Conservation (phyloP, 306 rosid species). For the Mimosa pudica region DNA sequence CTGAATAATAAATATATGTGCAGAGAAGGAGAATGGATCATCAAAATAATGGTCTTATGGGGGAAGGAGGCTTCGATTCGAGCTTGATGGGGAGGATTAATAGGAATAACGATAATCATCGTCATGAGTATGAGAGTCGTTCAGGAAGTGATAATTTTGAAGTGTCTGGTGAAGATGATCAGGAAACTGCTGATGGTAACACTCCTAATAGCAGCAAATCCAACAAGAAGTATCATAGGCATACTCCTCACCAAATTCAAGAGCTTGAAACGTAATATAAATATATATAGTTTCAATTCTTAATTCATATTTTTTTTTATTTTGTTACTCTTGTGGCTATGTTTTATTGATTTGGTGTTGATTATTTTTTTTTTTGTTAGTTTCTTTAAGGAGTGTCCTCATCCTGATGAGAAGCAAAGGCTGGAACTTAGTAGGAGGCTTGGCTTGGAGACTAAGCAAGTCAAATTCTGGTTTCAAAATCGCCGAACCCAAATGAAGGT, state of each 20-base stretch:
- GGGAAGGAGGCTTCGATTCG: conserved; percentile 65
- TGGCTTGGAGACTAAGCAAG: conserved; percentile 83
- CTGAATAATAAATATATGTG: conserved; percentile 27
- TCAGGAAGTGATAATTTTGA: conserved; percentile 90
- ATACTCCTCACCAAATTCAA: conserved; percentile 89
- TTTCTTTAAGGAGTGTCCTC: conserved; percentile 93
- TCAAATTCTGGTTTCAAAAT: conserved; percentile 98
- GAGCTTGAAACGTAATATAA: conserved; percentile 70
- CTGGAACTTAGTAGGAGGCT: conserved; percentile 79
- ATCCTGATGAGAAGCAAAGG: conserved; percentile 98
- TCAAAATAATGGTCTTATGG: conserved; percentile 44
- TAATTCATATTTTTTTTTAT: background rate
- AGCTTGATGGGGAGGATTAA: conserved; percentile 56
- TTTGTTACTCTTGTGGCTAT: background rate
- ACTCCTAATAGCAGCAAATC: conserved; percentile 48
- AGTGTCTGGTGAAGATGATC: conserved; percentile 77
- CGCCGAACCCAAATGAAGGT: conserved; percentile 98
- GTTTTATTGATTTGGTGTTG: conserved; percentile 14
- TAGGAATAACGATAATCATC: conserved; percentile 52
- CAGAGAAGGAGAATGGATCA: conserved; percentile 75
- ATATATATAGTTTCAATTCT: no score
- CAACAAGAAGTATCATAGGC: conserved; percentile 95
- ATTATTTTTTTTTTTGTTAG: conserved; percentile 36
- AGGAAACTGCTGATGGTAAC: conserved; percentile 60
- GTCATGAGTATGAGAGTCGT: conserved; percentile 71